phyloP scores from a whole-genome alignment of 1,139 yeast species.

The Suhomyces maxii region DNA sequence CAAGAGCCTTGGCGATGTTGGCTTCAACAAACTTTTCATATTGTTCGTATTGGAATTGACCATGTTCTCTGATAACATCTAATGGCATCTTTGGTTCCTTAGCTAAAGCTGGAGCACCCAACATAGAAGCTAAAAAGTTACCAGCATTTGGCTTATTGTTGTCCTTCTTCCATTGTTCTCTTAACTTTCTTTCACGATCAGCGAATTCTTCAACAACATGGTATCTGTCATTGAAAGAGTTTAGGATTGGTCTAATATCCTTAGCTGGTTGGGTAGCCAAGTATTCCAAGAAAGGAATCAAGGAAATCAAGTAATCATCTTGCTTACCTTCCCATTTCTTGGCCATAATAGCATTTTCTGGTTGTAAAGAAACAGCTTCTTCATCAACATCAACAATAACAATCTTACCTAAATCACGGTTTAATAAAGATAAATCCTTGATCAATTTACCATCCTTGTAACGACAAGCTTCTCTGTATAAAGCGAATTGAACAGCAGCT shows the following conservation, averaged over 20 bases:
- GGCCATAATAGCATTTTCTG: conserved; percentile 85
- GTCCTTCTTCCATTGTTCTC: conserved; percentile 65
- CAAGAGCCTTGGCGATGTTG: conserved; percentile 83
- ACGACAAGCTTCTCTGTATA: conserved; percentile 88
- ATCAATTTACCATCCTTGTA: conserved; percentile 85
- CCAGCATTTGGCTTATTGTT: conserved; percentile 55
- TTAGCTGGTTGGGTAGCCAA: conserved; percentile 86
- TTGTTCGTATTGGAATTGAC: conserved; percentile 83
- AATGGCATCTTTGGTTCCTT: conserved; percentile 82
- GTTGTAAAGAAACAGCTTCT: conserved; percentile 76
- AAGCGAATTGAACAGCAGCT: conserved; percentile 82
- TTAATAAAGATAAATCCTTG: conserved; percentile 83
- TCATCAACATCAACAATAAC: conserved; percentile 77
- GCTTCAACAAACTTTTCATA: conserved; percentile 83
- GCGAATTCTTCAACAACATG: conserved; percentile 73
- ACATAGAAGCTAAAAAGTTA: conserved; percentile 54
- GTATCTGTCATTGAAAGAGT: conserved; percentile 63
- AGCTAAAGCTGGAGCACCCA: conserved; percentile 59
- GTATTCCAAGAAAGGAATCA: conserved; percentile 93
- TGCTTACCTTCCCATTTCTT: conserved; percentile 84
- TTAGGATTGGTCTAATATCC: conserved; percentile 87
- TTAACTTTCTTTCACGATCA: conserved; percentile 71
- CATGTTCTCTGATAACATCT: conserved; percentile 88
- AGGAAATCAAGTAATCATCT: conserved; percentile 72
- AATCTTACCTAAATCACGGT: conserved; percentile 85